phyloP scores from a whole-genome alignment of 139 green algal genomes.

The Micromonas pusilla region DNA sequence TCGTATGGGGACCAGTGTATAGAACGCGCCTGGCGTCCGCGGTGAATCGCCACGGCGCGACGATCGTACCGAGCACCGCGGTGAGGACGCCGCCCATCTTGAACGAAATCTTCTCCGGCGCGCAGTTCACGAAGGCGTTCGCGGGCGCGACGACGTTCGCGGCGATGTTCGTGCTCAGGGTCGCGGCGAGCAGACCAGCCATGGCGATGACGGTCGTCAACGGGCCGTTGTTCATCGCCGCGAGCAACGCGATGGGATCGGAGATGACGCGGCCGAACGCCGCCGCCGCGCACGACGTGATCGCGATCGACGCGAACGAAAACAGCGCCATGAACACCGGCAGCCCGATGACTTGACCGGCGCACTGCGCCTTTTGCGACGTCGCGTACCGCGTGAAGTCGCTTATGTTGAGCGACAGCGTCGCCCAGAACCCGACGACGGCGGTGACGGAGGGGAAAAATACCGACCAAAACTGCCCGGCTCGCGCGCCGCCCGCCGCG shows the following conservation, averaged over 20 bases:
- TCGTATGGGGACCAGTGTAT: too few species aligned
- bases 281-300: slow-evolving; percentile 63
- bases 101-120: slow-evolving; percentile 46
- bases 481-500: slow-evolving; percentile 46
- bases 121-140: slow-evolving; percentile 59
- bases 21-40: too few species aligned
- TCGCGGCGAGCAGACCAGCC: slow-evolving; percentile 61
- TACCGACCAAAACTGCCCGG: slow-evolving; percentile 54
- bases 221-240: not conserved
- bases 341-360: slow-evolving; percentile 66
- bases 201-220: slow-evolving; percentile 24
- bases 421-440: slow-evolving; percentile 72
- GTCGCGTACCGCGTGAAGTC: slow-evolving; percentile 64
- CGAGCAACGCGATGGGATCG: slow-evolving; percentile 63
- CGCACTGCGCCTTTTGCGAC: slow-evolving; percentile 52
- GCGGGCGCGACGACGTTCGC: slow-evolving; percentile 65
- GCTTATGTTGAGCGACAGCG: slow-evolving; percentile 72
- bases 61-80: slow-evolving; percentile 40
- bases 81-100: slow-evolving; percentile 38
- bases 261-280: slow-evolving; percentile 65
- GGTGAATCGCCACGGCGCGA: slow-evolving; percentile 44
- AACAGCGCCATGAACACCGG: slow-evolving; percentile 73
- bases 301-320: slow-evolving; percentile 61
- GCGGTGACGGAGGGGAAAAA: slow-evolving; percentile 65
- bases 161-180: slow-evolving; percentile 77